phyloP scores from a whole-genome alignment of 352 stramenopile species.

The Phytophthora pistaciae region DNA sequence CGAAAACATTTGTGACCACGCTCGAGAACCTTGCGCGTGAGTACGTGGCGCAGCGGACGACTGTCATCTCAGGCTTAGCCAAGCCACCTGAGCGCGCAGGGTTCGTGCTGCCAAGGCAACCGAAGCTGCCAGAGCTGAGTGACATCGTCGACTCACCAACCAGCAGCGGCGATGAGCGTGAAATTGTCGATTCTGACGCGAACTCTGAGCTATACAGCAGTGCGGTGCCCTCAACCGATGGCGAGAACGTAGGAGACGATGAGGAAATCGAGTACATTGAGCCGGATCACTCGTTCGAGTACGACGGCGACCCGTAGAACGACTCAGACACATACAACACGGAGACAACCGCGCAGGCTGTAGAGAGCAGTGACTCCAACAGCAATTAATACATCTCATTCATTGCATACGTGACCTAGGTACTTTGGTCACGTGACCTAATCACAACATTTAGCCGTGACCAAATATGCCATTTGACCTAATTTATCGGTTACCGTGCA shows the following conservation, averaged over 20 bases:
- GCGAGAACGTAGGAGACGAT: background rate
- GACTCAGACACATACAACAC: too few relatives aligned
- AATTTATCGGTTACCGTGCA: background rate
- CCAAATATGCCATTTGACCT: too few relatives aligned
- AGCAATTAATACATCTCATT: too few relatives aligned
- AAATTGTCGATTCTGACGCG: background rate
- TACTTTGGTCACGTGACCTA: too few relatives aligned
- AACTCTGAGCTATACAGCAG: background rate
- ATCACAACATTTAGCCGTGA: too few relatives aligned
- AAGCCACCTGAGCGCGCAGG: background rate
- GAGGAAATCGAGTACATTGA: too few relatives aligned
- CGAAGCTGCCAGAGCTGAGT: background rate
- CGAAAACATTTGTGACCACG: background rate
- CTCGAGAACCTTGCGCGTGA: background rate
- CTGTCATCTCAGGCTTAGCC: background rate
- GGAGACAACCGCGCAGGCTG: too few relatives aligned
- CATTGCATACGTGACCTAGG: too few relatives aligned
- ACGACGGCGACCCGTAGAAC: too few relatives aligned
- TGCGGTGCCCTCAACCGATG: background rate
- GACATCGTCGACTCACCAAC: background rate
- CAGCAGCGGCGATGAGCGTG: background rate
- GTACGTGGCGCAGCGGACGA: background rate
- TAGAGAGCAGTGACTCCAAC: too few relatives aligned
- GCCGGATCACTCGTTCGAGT: background rate
- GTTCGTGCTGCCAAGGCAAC: background rate